Evolutionary conservation across 345 rosid genomes (phyloP).

Genomic region (Xanthoceras sorbifolium): DNA sequence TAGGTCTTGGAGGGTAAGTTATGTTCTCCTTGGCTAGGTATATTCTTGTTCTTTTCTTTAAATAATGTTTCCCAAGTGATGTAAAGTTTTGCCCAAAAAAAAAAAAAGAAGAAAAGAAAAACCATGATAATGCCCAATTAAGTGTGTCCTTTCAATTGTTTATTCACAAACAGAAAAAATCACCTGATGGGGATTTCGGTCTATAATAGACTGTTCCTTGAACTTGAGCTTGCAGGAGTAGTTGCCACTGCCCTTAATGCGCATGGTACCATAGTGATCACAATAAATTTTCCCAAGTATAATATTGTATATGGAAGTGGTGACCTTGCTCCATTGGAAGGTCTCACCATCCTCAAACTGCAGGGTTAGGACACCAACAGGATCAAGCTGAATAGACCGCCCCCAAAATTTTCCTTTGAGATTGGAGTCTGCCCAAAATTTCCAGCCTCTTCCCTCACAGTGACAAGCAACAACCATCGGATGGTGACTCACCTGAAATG

Average conservation of each 20-base stretch:
- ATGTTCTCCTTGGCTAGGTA: background rate
- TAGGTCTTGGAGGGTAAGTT: background rate
- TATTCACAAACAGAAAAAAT: slow-evolving; percentile 9
- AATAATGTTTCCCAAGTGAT: background rate
- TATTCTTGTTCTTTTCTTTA: background rate
- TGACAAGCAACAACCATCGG: slow-evolving; percentile 98
- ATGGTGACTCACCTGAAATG: slow-evolving; percentile 92
- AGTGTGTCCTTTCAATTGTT: slow-evolving; percentile 9
- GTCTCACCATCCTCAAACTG: slow-evolving; percentile 91
- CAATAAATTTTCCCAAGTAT: slow-evolving; percentile 94
- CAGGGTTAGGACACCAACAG: slow-evolving; percentile 82
- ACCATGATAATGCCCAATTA: background rate
- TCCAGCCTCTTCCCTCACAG: slow-evolving; percentile 99
- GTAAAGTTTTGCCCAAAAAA: background rate
- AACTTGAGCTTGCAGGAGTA: slow-evolving; percentile 94
- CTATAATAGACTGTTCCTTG: slow-evolving; percentile 98
- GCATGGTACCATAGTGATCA: slow-evolving; percentile 98
- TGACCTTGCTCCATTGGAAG: slow-evolving; percentile 98
- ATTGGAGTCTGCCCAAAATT: slow-evolving; percentile 97
- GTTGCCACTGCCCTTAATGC: slow-evolving; percentile 79
- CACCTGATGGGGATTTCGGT: slow-evolving; percentile 98
- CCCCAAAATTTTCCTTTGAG: slow-evolving; percentile 99
- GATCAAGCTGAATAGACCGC: slow-evolving; percentile 97
- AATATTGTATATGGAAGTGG: slow-evolving; percentile 97
- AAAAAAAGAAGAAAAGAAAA: background rate